Evolutionary conservation across 306 rosid species (phyloP).

Genomic region (Ziziphus jujuba): DNA sequence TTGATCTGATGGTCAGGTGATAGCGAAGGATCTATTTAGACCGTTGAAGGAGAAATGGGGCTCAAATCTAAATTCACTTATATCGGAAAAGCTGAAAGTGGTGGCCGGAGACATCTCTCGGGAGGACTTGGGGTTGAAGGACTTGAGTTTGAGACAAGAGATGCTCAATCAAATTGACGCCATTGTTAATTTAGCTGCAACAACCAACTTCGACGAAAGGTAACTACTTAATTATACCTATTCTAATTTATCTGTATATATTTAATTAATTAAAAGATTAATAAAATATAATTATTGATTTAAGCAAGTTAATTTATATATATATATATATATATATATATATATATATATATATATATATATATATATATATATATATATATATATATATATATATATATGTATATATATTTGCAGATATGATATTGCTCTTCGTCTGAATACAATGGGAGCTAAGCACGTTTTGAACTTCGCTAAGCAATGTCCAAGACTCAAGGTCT

Average conservation of each 20-base stretch:
- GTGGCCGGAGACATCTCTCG: conserved; percentile 62
- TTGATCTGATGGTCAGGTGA: conserved; percentile 35
- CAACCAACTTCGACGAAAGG: conserved; percentile 84
- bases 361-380: not conserved
- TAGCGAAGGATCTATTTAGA: conserved; percentile 66
- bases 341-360: not conserved
- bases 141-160: conserved; percentile 41
- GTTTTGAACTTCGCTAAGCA: conserved; percentile 62
- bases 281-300: not conserved
- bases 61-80: conserved; percentile 31
- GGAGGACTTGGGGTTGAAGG: conserved; percentile 56
- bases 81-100: conserved; percentile 49
- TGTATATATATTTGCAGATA: conserved; percentile 36
- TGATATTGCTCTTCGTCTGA: conserved; percentile 57
- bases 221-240: conserved; percentile 7
- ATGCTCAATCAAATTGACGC: conserved; percentile 46
- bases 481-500: conserved; percentile 47
- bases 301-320: not conserved
- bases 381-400: not conserved
- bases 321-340: not conserved
- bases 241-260: not conserved
- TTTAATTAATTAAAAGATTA: not conserved
- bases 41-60: conserved; percentile 59
- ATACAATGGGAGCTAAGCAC: conserved; percentile 64
- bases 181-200: conserved; percentile 74